Conservation (phyloP, 2,329 filamentous ascomycete genomes). For the Scopulariopsis brevicaulis region DNA sequence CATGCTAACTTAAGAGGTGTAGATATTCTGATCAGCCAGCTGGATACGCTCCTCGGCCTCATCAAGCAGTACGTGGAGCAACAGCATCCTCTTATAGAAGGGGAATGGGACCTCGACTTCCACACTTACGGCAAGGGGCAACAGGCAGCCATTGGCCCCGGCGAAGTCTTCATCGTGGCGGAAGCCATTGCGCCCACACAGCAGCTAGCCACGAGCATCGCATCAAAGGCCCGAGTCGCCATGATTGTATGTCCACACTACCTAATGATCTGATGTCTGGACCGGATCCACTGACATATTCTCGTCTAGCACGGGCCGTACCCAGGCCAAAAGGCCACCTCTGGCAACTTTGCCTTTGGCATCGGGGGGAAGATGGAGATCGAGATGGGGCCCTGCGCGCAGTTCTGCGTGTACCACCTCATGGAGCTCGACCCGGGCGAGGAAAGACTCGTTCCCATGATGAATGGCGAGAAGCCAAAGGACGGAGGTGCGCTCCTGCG, state of each 20-base stretch:
- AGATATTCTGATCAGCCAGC: background rate
- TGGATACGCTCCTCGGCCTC: background rate
- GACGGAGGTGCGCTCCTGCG: background rate
- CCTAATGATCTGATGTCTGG: background rate
- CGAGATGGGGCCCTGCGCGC: slow-evolving; percentile 21
- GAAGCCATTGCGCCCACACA: slow-evolving; percentile 34
- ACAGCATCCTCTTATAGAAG: slow-evolving; percentile 10
- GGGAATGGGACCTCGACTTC: slow-evolving; percentile 18
- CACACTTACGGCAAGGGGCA: slow-evolving; percentile 29
- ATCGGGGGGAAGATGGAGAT: slow-evolving; percentile 16
- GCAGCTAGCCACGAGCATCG: slow-evolving; percentile 24
- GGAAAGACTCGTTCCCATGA: slow-evolving; percentile 8
- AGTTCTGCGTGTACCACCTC: slow-evolving; percentile 37
- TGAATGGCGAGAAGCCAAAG: background rate
- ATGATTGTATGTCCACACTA: slow-evolving; percentile 18
- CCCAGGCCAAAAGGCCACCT: slow-evolving; percentile 35
- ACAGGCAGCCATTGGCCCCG: background rate
- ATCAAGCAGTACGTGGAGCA: slow-evolving; percentile 3
- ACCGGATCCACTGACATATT: background rate
- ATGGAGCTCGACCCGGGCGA: slow-evolving; percentile 24
- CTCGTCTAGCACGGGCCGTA: slow-evolving; percentile 30
- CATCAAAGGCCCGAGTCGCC: slow-evolving; percentile 15
- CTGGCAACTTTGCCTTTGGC: slow-evolving; percentile 33
- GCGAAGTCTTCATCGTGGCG: slow-evolving; percentile 29
- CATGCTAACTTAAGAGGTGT: background rate